Conservation (phyloP, 1,284 basidiomycete genomes). For the Austroboletus novae-zelandiae region DNA sequence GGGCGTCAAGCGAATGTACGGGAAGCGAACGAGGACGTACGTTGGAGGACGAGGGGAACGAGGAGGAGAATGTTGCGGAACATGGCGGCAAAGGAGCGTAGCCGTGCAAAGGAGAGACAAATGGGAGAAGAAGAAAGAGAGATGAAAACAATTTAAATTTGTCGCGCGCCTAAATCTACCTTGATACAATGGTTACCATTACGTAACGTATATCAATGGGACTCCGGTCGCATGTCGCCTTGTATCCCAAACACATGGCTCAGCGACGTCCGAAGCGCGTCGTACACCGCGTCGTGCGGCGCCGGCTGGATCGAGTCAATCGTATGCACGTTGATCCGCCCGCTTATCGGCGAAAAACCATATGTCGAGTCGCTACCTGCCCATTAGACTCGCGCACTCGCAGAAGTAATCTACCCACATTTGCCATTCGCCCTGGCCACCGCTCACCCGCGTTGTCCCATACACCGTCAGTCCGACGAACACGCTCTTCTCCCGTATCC, state of each 20-base stretch:
- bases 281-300: constrained; percentile 68
- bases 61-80: constrained; percentile 43
- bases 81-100: constrained; percentile 35
- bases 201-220: constrained; percentile 2
- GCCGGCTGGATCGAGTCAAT: constrained; percentile 72
- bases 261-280: constrained; percentile 52
- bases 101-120: constrained; percentile 13
- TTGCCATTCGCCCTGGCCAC: constrained; percentile 60
- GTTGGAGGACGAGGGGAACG: constrained; percentile 41
- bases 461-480: constrained; percentile 52
- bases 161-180: neutral
- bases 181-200: constrained; percentile 8
- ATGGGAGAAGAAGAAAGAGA: neutral
- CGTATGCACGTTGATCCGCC: constrained; percentile 59
- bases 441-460: constrained; percentile 60
- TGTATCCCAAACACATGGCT: constrained; percentile 44
- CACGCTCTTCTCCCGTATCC: constrained; percentile 50
- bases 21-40: constrained; percentile 33
- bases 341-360: constrained; percentile 62
- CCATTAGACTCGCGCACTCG: constrained; percentile 1
- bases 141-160: neutral
- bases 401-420: constrained; percentile 47
- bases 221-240: constrained; percentile 20
- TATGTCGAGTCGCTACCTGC: constrained; percentile 65
- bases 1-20: constrained; percentile 5